These are phyloP conservation scores for Penicillium sp. DNA, from an alignment of 2,329 filamentous ascomycete genomes.

Conservation along the genomic window DNA sequence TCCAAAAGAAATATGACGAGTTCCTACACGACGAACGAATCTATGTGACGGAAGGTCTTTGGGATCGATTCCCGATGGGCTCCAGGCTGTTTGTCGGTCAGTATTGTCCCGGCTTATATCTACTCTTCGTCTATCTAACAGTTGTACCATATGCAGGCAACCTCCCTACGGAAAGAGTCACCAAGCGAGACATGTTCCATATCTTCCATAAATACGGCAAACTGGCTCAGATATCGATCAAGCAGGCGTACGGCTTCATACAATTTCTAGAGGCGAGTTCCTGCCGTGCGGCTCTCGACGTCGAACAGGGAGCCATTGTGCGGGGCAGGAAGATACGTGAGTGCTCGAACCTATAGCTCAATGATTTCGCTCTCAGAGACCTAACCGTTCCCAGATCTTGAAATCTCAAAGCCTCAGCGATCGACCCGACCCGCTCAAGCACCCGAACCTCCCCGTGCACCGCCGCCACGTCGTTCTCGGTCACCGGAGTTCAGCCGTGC, in stretches of 20 bases:
- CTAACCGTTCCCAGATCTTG: constrained; percentile 55
- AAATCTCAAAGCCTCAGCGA: constrained; percentile 80
- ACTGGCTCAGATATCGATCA: constrained; percentile 88
- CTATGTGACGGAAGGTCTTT: constrained; percentile 46
- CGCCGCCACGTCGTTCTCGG: constrained; percentile 48
- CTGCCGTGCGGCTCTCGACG: constrained; percentile 64
- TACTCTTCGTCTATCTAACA: constrained; percentile 2
- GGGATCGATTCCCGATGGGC: constrained; percentile 44
- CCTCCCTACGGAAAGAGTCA: constrained; percentile 82
- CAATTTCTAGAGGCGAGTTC: constrained; percentile 74
- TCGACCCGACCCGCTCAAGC: constrained; percentile 52
- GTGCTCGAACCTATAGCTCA: constrained; percentile 29
- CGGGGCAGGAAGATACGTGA: constrained; percentile 88
- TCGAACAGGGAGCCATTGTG: constrained; percentile 70
- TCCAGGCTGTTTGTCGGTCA: constrained; percentile 44
- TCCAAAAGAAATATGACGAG: constrained; percentile 44
- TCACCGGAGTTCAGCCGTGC: constrained; percentile 54
- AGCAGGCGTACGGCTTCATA: constrained; percentile 93
- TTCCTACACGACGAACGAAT: constrained; percentile 44
- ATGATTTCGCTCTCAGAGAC: background rate
- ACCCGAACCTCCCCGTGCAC: constrained; percentile 28
- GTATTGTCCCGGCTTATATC: constrained; percentile 15
- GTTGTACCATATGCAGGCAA: constrained; percentile 54
- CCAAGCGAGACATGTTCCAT: constrained; percentile 87
- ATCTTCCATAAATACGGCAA: constrained; percentile 77